Base-by-base conservation (phyloP, 202 grass and related monocot species). In the Hordeum pubiflorum region DNA sequence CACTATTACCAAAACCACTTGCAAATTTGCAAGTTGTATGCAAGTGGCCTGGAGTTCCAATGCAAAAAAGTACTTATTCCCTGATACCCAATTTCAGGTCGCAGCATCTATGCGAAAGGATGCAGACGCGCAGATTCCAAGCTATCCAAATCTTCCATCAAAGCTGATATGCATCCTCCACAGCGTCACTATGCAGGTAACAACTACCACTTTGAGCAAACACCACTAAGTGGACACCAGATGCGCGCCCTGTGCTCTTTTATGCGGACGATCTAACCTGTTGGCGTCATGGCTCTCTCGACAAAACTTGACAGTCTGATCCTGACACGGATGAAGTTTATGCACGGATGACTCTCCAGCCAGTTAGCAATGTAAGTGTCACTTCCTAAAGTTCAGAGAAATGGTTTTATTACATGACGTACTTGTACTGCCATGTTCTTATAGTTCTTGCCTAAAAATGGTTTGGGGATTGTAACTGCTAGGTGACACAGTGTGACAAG, bases 301-400 rank as follows among this genome's bases (percentile, higher is more conserved):
- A 18, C 68, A 63, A 79, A 83, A 84, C 29, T 87, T 81, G 87
- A 77, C 80, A 97, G 93, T 88, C 90, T 76, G 93, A 97, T 84
- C 86, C 81, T 82, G 93, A 97, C 31, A 97, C 90, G 32, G 93
- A 97, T 87, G 93, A 97, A 81, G 90, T 97, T 72, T 97, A 97
- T 85, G 90, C 93, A 83, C 90, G 80, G 61, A 97, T 97, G 83
- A 97, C 88, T 84, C 90, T 97, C 63, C 86, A 97, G 40, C 93
- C 93, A 50, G 88, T 97, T 74, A 97, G 77, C 86, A 93, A 91
- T 83, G 93, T 96, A 78, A 79, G 89, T 85, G 15, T 37, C 38
- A 81, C 72, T 78, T 87, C 67, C 41, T 72, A 24, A 68, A 79
- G 26, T 59, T 81, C 77, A 84, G 31, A 52, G 57, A 82, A 69